Evolutionary conservation across 2,329 filamentous ascomycete species (phyloP), one percentile per base, ranked within the genome.

Genomic region (Neopestalotiopsis sp.): DNA sequence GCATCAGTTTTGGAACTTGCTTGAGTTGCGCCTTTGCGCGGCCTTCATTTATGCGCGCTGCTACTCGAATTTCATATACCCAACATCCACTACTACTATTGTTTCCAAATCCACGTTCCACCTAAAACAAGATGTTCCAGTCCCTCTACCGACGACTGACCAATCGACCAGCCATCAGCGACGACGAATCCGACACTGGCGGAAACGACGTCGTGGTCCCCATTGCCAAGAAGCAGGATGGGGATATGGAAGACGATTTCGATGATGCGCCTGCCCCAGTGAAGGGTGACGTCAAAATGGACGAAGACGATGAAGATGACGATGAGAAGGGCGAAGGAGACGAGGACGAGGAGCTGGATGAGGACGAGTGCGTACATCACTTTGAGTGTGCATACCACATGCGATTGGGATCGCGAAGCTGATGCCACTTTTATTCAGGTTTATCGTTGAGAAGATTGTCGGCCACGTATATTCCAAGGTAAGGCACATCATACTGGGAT

Each of bases 371-470:
- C 1, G 66, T 75, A 28, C 24, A 6, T 74, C 76, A 2, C 72
- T 74, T 52, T 9, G 52, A 72, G 81, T 10, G 59, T 38, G 59
- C 34, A 38, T 62, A 14, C 32, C 28, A 9, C 30, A 30, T 40
- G 7, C 10, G 3, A 30, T 6, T 3, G 30, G 30, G 32, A 62
- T 17, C 20, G 3, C 5, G 7, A 17, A 56, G 30, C 52, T 66
- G 49, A 60, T n/a, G 7, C 59, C 13, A 12, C 38, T 28, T 28
- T 28, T 28, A 30, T 32, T 10, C 72, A 93, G 91, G 75, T 95
- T 88, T 74, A 87, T 93, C 14, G 92, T 96, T 4, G 92, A 95
- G 77, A 87, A 89, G 74, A 94, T 96, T 73, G 77, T 90, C 60
- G 84, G 82, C 40, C 93, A 95, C 79, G 85, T 87, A 67, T 84